Base-by-base conservation (phyloP, 345 rosid genomes). In the Murraya paniculata region DNA sequence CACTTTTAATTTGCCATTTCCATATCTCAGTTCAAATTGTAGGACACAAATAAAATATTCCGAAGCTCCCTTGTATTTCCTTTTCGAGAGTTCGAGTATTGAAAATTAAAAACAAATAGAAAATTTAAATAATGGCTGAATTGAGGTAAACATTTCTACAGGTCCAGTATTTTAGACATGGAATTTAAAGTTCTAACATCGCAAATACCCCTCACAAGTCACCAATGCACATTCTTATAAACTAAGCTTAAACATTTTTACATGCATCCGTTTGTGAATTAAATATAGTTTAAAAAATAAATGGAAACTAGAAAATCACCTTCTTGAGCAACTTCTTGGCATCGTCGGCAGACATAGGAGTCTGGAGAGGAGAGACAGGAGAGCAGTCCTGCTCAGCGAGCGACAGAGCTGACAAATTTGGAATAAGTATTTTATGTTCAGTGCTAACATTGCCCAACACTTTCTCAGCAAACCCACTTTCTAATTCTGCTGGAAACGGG, bases 361-460 rank as follows among this genome's bases (percentile, higher is more conserved):
- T 31, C 64, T 89, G 95, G 27, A 91, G 73, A 35, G 90, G 89
- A 35, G 99, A 89, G 64, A 90, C 80, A 74, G 93, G 90, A 33
- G 94, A 83, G 74, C 91, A 88, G 0, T 89, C 79, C 48, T 82
- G 94, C 81, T 88, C 85, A 1, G 97, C 73, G 67, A 96, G 98
- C 18, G 98, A 94, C 18, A 96, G 81, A 57, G 93, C 93, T 21
- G 97, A 88, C 28, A 88, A 64, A 30, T 78, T 86, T 24, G 97
- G 99, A 36, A 96, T 96, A n/a, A 96, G 85, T 78, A 92, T 92
- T 86, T 88, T 96, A 72, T 92, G 97, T 78, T 96, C 98, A 18
- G 95, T 91, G 83, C 86, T 78, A 74, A 72, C 79, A 57, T 79
- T 72, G 0, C 98, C 98, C 77, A 91, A 72, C 55, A 96, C 98